Evolutionary conservation across 2,329 filamentous ascomycete genomes (phyloP), one percentile per base, ranked within the genome.

Genomic region (Pseudonectria buxi): DNA sequence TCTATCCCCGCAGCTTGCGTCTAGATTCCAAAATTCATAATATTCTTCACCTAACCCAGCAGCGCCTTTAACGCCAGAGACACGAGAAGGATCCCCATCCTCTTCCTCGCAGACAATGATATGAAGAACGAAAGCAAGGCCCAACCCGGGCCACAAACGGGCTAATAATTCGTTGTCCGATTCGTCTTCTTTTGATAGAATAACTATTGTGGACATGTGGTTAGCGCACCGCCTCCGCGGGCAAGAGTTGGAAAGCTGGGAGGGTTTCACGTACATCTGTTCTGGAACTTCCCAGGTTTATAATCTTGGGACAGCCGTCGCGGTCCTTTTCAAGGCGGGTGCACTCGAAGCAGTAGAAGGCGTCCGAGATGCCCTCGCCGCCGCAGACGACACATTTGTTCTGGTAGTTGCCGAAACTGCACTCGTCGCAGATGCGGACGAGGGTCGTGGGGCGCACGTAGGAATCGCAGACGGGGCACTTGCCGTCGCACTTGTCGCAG

Each of bases 361-460:
- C 92, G 62, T 98, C 92, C 24, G 85, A 92, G 61, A 98, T 98
- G 22, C 92, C 92, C 68, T 96, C 92, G 53, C 92, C 92, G 61
- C 92, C 92, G 65, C 92, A 98, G 28, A 98, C 92, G 50, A 98
- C 88, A 62, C 92, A 98, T 66, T 98, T 98, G 72, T 98, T 98
- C 69, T 96, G 92, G 72, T 95, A 98, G 74, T 98, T 98, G 58
- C 92, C 92, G 63, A 98, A 98, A 61, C 86, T 89, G 74, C 92
- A 98, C 69, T 98, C 92, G 71, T 98, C 92, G 72, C 92, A 98
- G 69, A 98, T 96, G 57, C 90, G 87, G 42, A 94, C 92, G 38
- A 96, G 82, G 7, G 92, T 96, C 18, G 92, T 98, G 10, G 92
- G 92, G 12, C 92, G 89, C 46, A 98, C 92, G 76, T 98, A 98